These are phyloP conservation scores for Phytopythium kandeliae DNA, from an alignment of 352 stramenopile genomes.

Conservation along the genomic window DNA sequence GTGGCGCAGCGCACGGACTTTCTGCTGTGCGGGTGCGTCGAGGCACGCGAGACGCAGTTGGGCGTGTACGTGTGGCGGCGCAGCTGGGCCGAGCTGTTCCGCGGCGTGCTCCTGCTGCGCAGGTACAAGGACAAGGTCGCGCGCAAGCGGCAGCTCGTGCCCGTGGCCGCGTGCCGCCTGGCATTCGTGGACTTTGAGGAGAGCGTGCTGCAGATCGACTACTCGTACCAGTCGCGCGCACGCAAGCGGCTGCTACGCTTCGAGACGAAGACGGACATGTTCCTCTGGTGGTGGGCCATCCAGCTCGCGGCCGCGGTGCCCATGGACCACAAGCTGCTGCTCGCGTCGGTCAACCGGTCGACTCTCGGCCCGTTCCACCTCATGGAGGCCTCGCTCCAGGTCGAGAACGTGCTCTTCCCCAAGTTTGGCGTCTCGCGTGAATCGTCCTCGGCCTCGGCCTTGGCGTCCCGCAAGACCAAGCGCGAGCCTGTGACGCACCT, in stretches of 20 bases:
- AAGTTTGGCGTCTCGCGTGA: constrained; percentile 17
- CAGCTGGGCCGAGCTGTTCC: constrained; percentile 68
- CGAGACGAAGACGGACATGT: constrained; percentile 48
- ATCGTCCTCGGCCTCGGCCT: not conserved
- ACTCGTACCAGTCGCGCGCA: constrained; percentile 42
- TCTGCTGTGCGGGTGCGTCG: constrained; percentile 41
- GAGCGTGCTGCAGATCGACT: constrained; percentile 48
- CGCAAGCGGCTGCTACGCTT: constrained; percentile 44
- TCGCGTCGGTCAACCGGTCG: constrained; percentile 40
- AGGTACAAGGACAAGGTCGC: constrained; percentile 51
- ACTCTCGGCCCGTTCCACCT: constrained; percentile 43
- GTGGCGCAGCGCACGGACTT: constrained; percentile 39
- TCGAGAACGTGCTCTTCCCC: constrained; percentile 63
- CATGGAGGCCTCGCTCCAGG: constrained; percentile 37
- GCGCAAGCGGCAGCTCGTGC: constrained; percentile 46
- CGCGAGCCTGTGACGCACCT: constrained; percentile 36
- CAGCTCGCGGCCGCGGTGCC: constrained; percentile 47
- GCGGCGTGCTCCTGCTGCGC: constrained; percentile 57
- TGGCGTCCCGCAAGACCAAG: not conserved
- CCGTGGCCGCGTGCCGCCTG: constrained; percentile 37
- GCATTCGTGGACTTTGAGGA: constrained; percentile 49
- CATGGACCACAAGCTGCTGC: constrained; percentile 35
- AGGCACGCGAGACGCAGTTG: constrained; percentile 38
- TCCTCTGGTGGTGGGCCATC: constrained; percentile 75
- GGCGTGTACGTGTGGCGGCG: constrained; percentile 37